These are phyloP conservation scores for Copromyces sp. DNA, from an alignment of 495 filamentous ascomycete genomes.

Conservation along the genomic window DNA sequence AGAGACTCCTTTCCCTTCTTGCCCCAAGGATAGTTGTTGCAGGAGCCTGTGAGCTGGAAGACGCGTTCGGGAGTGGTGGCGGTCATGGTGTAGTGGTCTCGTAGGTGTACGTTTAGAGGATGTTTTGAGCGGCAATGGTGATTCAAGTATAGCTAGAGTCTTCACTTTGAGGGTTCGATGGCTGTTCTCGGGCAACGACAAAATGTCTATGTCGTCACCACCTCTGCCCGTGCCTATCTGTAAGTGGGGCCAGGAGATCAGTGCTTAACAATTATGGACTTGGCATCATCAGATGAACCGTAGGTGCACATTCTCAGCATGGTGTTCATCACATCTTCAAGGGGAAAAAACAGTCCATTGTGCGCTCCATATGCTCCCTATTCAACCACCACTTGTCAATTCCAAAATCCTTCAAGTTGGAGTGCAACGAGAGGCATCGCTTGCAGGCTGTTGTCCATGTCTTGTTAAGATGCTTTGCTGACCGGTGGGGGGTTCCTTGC, in stretches of 20 bases:
- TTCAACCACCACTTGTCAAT: background rate
- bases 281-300: background rate
- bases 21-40: constrained; percentile 53
- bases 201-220: background rate
- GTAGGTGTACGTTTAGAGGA: background rate
- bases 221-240: background rate
- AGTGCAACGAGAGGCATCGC: background rate
- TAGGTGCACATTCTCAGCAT: background rate
- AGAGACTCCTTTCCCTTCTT: constrained; percentile 66
- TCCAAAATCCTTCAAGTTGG: background rate
- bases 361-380: background rate
- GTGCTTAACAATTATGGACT: background rate
- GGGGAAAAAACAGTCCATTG: background rate
- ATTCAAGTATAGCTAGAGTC: no score
- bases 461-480: background rate
- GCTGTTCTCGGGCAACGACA: background rate
- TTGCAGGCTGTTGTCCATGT: background rate
- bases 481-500: background rate
- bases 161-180: background rate
- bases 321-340: background rate
- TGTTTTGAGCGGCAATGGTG: background rate
- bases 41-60: constrained; percentile 42
- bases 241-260: background rate
- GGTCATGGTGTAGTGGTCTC: constrained; percentile 6
- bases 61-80: constrained; percentile 14